Evolutionary conservation across 192 early-diverging fungal species (phyloP).

Genomic region (Entomortierella lignicola): DNA sequence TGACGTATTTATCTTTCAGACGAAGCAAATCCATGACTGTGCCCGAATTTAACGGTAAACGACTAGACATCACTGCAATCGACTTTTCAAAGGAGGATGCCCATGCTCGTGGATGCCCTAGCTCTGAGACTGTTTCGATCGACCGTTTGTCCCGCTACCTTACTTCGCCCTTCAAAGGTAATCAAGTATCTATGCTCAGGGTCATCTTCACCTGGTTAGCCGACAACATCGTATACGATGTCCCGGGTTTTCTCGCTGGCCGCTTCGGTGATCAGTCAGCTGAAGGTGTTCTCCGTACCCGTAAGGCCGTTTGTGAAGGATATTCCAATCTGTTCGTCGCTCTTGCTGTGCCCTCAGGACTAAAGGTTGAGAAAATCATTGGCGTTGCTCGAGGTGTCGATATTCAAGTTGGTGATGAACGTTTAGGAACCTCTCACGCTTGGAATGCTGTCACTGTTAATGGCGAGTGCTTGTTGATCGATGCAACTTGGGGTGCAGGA

Average conservation of each 20-base stretch:
- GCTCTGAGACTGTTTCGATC: constrained; percentile 24
- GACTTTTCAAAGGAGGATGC: constrained; percentile 57
- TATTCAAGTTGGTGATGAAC: constrained; percentile 51
- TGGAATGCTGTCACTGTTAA: constrained; percentile 66
- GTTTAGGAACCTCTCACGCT: constrained; percentile 56
- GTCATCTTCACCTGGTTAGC: constrained; percentile 67
- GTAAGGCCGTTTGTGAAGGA: constrained; percentile 66
- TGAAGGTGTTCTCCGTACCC: constrained; percentile 51
- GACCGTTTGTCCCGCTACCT: constrained; percentile 50
- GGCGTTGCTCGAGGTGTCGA: constrained; percentile 64
- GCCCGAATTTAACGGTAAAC: constrained; percentile 14
- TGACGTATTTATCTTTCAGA: constrained; percentile 13
- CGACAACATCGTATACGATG: constrained; percentile 65
- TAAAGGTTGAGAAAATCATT: constrained; percentile 57
- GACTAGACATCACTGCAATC: constrained; percentile 8
- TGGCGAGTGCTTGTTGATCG: constrained; percentile 65
- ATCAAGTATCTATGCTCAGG: constrained; percentile 58
- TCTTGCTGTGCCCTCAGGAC: constrained; percentile 58
- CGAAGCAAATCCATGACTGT: constrained; percentile 16
- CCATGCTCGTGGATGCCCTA: constrained; percentile 50
- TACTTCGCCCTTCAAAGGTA: constrained; percentile 56
- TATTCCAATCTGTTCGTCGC: constrained; percentile 65
- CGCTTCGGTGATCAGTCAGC: constrained; percentile 31
- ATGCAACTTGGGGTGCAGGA: constrained; percentile 71
- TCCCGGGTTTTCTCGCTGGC: constrained; percentile 53